Percentiles rank a stretch among this genome's conserved stretches.
These are phyloP conservation scores for Globisporangium abappressorium DNA, from an alignment of 352 stramenopile species.

Conservation along the genomic window DNA sequence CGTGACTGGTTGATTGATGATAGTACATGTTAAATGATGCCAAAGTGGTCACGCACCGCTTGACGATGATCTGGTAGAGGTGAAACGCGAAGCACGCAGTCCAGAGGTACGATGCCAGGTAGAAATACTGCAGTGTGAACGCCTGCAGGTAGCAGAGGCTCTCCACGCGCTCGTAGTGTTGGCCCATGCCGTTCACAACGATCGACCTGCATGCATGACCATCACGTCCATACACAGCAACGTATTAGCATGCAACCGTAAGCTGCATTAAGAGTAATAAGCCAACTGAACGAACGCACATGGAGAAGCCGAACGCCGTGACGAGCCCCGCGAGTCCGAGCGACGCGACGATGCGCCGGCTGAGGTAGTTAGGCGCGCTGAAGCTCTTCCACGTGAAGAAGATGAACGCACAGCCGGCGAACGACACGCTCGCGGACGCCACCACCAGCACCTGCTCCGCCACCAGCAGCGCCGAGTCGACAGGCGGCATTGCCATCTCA, in stretches of 20 bases:
- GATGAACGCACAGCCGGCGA: constrained; percentile 66
- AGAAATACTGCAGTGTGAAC: constrained; percentile 75
- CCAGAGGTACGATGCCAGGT: constrained; percentile 81
- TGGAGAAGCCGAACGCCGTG: constrained; percentile 58
- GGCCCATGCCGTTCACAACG: constrained; percentile 44
- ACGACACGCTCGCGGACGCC: constrained; percentile 50
- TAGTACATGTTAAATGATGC: neutral
- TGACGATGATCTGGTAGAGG: constrained; percentile 85
- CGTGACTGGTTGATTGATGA: neutral
- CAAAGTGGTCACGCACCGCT: constrained; percentile 29
- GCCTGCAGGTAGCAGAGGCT: constrained; percentile 66
- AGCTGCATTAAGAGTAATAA: neutral
- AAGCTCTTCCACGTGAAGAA: constrained; percentile 71
- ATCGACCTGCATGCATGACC: constrained; percentile 36
- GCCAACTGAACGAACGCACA: constrained; percentile 27
- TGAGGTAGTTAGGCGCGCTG: constrained; percentile 62
- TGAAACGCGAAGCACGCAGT: constrained; percentile 84
- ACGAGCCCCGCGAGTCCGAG: constrained; percentile 55
- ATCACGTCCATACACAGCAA: neutral
- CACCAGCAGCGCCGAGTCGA: constrained; percentile 21
- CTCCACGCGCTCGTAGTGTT: constrained; percentile 44
- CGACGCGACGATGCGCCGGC: constrained; percentile 65
- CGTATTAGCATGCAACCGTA: neutral
- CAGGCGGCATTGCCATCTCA: neutral
- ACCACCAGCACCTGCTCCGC: constrained; percentile 52